Percentiles rank a stretch among this genome's conserved stretches.
phyloP scores from a whole-genome alignment of 2,329 filamentous ascomycete species.

The Huntiella decipiens region DNA sequence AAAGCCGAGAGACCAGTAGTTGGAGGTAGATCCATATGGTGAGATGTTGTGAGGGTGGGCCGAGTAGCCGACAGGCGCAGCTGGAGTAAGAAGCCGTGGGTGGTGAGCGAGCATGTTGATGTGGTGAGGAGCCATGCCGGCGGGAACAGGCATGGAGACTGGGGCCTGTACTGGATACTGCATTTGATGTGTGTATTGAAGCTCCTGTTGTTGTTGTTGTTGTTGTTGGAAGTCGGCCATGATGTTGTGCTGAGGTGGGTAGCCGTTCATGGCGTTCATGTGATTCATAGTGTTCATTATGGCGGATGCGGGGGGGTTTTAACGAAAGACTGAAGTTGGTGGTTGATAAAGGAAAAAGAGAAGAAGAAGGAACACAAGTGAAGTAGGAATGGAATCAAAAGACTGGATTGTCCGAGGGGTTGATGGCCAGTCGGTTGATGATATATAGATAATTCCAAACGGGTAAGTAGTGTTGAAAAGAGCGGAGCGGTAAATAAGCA shows the following conservation, averaged over 20 bases:
- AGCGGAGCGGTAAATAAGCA: background rate
- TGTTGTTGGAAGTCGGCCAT: background rate
- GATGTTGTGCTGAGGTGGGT: background rate
- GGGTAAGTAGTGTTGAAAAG: background rate
- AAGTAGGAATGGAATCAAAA: conserved; percentile 2
- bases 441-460: conserved; percentile 2
- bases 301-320: background rate
- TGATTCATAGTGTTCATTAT: background rate
- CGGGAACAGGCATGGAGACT: too few relatives aligned
- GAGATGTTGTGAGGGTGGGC: too few relatives aligned
- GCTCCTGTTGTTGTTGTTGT: background rate
- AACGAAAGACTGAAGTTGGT: background rate
- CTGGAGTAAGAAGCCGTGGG: background rate
- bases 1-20: background rate
- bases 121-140: background rate
- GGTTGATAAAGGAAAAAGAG: background rate
- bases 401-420: background rate
- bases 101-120: conserved; percentile 2
- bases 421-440: background rate
- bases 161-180: background rate
- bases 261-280: background rate
- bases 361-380: background rate
- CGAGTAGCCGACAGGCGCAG: too few relatives aligned
- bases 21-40: background rate
- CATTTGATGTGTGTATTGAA: conserved; percentile 1